phyloP scores from a whole-genome alignment of 2,329 filamentous ascomycete species.

The Sclerotinia borealis region DNA sequence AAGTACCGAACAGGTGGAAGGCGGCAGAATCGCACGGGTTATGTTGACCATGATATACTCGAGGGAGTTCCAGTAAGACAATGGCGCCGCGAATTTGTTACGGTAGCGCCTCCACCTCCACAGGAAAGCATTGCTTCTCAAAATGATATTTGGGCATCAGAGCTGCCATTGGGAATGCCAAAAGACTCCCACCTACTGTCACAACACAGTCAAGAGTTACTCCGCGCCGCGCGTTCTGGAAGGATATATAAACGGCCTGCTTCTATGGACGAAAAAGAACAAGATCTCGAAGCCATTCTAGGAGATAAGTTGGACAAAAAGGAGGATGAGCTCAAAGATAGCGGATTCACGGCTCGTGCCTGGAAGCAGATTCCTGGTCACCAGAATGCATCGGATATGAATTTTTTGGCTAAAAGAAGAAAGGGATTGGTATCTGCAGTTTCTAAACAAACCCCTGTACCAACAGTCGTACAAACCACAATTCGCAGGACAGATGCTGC shows the following conservation, averaged over 20 bases:
- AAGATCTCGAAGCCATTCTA: conserved; percentile 41
- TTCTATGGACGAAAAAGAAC: conserved; percentile 54
- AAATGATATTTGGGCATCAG: conserved; percentile 65
- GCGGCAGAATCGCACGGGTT: conserved; percentile 30
- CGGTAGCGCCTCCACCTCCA: conserved; percentile 58
- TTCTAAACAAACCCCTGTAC: conserved; percentile 41
- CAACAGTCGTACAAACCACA: conserved; percentile 68
- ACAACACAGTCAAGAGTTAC: conserved; percentile 72
- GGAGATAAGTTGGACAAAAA: conserved; percentile 53
- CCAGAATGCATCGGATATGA: conserved; percentile 45
- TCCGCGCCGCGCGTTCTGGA: conserved; percentile 74
- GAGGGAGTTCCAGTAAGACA: conserved; percentile 71
- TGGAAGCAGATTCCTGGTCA: conserved; percentile 60
- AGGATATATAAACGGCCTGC: conserved; percentile 67
- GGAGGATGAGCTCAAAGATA: conserved; percentile 43
- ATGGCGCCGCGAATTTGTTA: conserved; percentile 72
- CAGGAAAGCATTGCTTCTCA: conserved; percentile 55
- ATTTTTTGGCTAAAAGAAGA: conserved; percentile 55
- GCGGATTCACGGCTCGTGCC: conserved; percentile 50
- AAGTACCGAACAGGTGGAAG: conserved; percentile 28
- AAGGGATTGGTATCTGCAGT: conserved; percentile 55
- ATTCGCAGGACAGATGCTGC: conserved; percentile 72
- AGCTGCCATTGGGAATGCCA: conserved; percentile 75
- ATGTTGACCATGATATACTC: conserved; percentile 49
- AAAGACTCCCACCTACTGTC: conserved; percentile 74